These are phyloP conservation scores for Mortierella sp. DNA, from an alignment of 371 early-diverging fungal genomes.

Conservation along the genomic window DNA sequence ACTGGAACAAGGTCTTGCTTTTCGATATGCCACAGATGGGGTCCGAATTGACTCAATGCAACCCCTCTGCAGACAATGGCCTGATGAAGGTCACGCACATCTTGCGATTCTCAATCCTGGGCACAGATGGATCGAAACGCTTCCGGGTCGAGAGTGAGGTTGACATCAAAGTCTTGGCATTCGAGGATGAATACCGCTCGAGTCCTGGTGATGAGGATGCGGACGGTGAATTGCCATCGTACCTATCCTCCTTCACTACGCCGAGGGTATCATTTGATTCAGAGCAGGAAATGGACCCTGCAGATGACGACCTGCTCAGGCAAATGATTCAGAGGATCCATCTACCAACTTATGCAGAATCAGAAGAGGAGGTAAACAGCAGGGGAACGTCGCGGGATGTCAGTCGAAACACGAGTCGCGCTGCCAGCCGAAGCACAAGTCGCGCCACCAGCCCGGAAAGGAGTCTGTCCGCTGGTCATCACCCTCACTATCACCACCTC, in stretches of 20 bases:
- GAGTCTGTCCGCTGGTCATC: slow-evolving; percentile 13
- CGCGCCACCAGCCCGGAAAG: slow-evolving; percentile 31
- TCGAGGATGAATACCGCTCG: slow-evolving; percentile 33
- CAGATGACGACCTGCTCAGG: slow-evolving; percentile 40
- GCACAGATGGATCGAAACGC: slow-evolving; percentile 33
- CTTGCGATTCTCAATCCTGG: slow-evolving; percentile 44
- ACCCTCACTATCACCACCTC: slow-evolving; percentile 6
- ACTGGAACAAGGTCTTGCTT: slow-evolving; percentile 50
- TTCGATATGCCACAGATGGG: slow-evolving; percentile 53
- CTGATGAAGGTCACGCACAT: slow-evolving; percentile 50
- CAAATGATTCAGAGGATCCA: slow-evolving; percentile 44
- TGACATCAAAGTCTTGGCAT: slow-evolving; percentile 40
- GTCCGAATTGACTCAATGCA: slow-evolving; percentile 38
- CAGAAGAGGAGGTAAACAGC: slow-evolving; percentile 46
- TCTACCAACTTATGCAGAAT: slow-evolving; percentile 50
- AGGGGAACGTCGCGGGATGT: slow-evolving; percentile 34
- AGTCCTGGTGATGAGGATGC: slow-evolving; percentile 21
- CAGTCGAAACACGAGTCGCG: slow-evolving; percentile 24
- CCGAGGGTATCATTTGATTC: slow-evolving; percentile 50
- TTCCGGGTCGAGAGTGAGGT: slow-evolving; percentile 42
- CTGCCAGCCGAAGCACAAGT: slow-evolving; percentile 15
- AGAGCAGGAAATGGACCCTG: slow-evolving; percentile 42
- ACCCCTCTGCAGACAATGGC: slow-evolving; percentile 44
- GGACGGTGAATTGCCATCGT: slow-evolving; percentile 38
- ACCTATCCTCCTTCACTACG: slow-evolving; percentile 44